Conservation (phyloP, 176 grass and related monocot genomes). For the Canna indica region DNA sequence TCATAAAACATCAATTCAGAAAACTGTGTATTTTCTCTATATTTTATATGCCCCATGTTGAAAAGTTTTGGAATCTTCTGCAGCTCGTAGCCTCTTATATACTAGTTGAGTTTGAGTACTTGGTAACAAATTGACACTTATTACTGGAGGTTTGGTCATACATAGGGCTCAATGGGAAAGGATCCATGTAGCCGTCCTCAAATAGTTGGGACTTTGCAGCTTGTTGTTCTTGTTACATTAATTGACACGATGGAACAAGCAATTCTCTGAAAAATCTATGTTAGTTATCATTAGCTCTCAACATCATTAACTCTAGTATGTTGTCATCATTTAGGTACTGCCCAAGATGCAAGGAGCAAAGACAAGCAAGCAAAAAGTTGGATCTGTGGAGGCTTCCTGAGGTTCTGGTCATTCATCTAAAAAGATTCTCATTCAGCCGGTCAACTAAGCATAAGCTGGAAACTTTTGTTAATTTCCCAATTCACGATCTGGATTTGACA, state of each 20-base stretch:
- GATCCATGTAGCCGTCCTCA: too few species aligned
- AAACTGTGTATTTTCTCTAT: background rate
- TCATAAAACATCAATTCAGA: background rate
- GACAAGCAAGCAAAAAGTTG: conserved; percentile 98
- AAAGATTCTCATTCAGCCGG: conserved; percentile 93
- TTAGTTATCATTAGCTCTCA: background rate
- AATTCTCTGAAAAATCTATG: background rate
- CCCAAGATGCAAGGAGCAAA: conserved; percentile 93
- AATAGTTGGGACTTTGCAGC: too few species aligned
- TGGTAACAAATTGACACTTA: too few species aligned
- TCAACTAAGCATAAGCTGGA: conserved; percentile 93
- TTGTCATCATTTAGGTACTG: conserved; percentile 62
- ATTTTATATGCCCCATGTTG: background rate
- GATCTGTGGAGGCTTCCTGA: conserved; percentile 98
- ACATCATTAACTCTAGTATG: conserved; percentile 6
- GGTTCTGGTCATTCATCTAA: conserved; percentile 95
- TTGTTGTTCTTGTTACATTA: background rate
- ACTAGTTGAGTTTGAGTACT: too few species aligned
- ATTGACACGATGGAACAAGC: background rate
- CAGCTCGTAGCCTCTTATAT: background rate
- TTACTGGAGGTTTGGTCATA: too few species aligned
- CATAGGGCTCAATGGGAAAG: too few species aligned
- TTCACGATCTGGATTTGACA: conserved; percentile 92
- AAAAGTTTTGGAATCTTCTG: background rate
- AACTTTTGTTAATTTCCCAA: conserved; percentile 91